Evolutionary conservation across 371 early-diverging fungal species (phyloP).

Genomic region (Mucor piriformis): DNA sequence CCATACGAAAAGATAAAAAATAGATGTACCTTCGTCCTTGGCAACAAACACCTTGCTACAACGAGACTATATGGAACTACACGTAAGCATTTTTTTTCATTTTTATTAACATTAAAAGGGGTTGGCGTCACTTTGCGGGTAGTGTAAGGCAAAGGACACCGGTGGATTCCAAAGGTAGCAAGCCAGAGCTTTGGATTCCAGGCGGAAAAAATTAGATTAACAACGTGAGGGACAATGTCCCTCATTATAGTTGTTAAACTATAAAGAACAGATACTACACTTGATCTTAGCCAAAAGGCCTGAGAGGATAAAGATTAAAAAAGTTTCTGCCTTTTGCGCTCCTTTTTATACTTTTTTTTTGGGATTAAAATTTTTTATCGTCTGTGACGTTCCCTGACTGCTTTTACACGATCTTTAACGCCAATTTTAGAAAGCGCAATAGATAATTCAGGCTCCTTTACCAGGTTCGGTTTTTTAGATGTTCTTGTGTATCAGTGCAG

Average conservation of each 20-base stretch:
- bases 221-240: slow-evolving; percentile 47
- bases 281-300: slow-evolving; percentile 83
- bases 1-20: too few species aligned
- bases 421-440: too few species aligned
- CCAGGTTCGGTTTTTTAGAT: too few species aligned
- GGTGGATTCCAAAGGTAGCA: slow-evolving; percentile 39
- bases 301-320: slow-evolving; percentile 61
- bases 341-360: slow-evolving; percentile 39
- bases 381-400: neutral
- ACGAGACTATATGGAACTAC: too few species aligned
- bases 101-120: slow-evolving; percentile 20
- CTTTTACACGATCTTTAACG: too few species aligned
- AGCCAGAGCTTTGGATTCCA: slow-evolving; percentile 40
- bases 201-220: slow-evolving; percentile 64
- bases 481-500: too few species aligned
- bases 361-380: neutral
- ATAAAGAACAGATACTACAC: slow-evolving; percentile 85
- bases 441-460: too few species aligned
- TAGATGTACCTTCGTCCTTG: too few species aligned
- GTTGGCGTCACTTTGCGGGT: slow-evolving; percentile 43
- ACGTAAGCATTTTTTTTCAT: slow-evolving; percentile 24
- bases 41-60: too few species aligned
- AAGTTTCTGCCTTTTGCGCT: slow-evolving; percentile 15
- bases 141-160: slow-evolving; percentile 51
- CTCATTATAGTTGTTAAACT: slow-evolving; percentile 74